phyloP scores from a whole-genome alignment of 1,139 yeast genomes.

The Yamadazyma jaroonii region DNA sequence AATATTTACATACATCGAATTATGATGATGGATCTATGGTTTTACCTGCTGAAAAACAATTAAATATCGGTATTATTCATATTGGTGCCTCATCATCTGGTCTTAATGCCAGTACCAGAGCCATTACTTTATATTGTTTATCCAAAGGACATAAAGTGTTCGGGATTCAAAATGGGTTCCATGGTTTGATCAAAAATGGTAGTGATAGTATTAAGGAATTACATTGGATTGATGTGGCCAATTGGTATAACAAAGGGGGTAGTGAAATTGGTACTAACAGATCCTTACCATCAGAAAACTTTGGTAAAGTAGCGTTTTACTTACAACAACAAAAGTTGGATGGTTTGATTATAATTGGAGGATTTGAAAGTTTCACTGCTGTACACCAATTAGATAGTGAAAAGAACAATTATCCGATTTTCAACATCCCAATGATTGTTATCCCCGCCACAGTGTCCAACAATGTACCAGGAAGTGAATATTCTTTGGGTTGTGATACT shows the following conservation, averaged over 20 bases:
- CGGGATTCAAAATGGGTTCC: slow-evolving; percentile 89
- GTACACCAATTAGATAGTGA: slow-evolving; percentile 76
- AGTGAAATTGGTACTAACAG: slow-evolving; percentile 95
- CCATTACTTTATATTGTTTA: slow-evolving; percentile 87
- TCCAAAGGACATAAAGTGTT: slow-evolving; percentile 85
- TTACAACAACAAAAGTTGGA: slow-evolving; percentile 82
- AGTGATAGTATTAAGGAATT: slow-evolving; percentile 72
- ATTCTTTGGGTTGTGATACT: slow-evolving; percentile 75
- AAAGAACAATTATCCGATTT: slow-evolving; percentile 75
- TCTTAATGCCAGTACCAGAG: slow-evolving; percentile 87
- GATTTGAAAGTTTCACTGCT: slow-evolving; percentile 89
- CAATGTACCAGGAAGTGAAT: slow-evolving; percentile 83
- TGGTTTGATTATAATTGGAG: slow-evolving; percentile 89
- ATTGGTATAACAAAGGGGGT: slow-evolving; percentile 91
- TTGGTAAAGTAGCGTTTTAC: slow-evolving; percentile 86
- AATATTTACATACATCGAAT: slow-evolving; percentile 66
- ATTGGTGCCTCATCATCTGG: slow-evolving; percentile 99
- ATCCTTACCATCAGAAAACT: slow-evolving; percentile 75
- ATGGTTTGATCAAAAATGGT: slow-evolving; percentile 84
- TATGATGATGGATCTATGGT: slow-evolving; percentile 54
- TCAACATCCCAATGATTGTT: slow-evolving; percentile 90
- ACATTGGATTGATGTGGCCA: slow-evolving; percentile 83
- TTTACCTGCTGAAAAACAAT: slow-evolving; percentile 51
- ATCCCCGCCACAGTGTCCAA: slow-evolving; percentile 89
- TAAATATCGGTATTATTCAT: slow-evolving; percentile 78